phyloP scores from a whole-genome alignment of 257 asterid species.

The Forsythia viridissima region DNA sequence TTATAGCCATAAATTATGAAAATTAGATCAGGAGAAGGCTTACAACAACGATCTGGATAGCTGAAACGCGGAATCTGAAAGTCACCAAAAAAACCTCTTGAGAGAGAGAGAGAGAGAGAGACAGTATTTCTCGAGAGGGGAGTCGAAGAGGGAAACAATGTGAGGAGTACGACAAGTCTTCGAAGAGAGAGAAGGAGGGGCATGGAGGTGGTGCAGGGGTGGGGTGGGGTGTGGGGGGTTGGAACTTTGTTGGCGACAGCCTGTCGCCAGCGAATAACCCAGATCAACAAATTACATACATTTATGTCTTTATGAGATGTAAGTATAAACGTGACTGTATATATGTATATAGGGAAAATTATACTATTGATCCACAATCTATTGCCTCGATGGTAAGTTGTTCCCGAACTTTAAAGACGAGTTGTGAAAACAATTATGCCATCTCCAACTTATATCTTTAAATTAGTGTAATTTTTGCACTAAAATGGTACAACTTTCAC shows the following conservation, averaged over 20 bases:
- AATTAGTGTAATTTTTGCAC: too few relatives aligned
- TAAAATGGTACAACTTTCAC: too few relatives aligned
- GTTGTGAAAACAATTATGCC: too few relatives aligned
- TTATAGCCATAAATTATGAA: not conserved
- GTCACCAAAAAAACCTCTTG: slow-evolving; percentile 28
- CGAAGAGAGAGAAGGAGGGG: slow-evolving; percentile 22
- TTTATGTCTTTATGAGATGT: too few relatives aligned
- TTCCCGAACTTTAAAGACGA: too few relatives aligned
- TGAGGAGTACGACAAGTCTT: slow-evolving; percentile 37
- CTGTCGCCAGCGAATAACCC: slow-evolving; percentile 48
- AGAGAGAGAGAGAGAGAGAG: slow-evolving; percentile 26
- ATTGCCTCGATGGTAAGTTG: not conserved
- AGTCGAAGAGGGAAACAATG: slow-evolving; percentile 29
- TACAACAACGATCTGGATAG: slow-evolving; percentile 38
- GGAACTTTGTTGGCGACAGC: slow-evolving; percentile 42
- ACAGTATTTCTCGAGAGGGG: not conserved
- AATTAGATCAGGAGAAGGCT: slow-evolving; percentile 19
- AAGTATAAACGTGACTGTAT: too few relatives aligned
- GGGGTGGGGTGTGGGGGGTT: not conserved
- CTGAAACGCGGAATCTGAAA: slow-evolving; percentile 26
- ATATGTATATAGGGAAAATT: not conserved
- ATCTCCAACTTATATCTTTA: too few relatives aligned
- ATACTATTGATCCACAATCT: not conserved
- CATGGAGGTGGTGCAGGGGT: too few relatives aligned
- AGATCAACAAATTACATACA: not conserved